Evolutionary conservation across 2,329 filamentous ascomycete species (phyloP).

Genomic region (Lachnellula willkommii): DNA sequence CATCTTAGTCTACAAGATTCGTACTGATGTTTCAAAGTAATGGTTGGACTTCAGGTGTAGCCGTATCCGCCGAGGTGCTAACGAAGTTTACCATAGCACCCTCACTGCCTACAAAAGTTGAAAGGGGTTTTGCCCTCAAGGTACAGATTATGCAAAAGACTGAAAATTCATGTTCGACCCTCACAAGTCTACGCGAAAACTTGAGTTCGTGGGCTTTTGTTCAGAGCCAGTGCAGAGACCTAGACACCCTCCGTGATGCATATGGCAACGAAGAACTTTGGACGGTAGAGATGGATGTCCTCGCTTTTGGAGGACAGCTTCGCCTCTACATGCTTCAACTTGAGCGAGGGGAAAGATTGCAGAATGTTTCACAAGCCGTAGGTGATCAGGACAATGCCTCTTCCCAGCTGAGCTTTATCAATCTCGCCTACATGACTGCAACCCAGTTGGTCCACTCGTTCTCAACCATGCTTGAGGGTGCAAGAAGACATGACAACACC

Average conservation of each 20-base stretch:
- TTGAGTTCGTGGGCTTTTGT: conserved; percentile 2
- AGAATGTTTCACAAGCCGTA: not conserved
- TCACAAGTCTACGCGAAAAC: conserved; percentile 1
- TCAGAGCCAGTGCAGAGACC: conserved; percentile 7
- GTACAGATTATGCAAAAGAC: not conserved
- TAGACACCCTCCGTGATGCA: conserved; percentile 3
- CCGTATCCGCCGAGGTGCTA: not conserved
- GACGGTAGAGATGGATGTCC: conserved; percentile 8
- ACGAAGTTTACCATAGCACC: not conserved
- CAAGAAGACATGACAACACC: not conserved
- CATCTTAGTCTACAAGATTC: not conserved
- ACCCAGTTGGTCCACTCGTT: not conserved
- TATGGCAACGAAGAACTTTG: conserved; percentile 3
- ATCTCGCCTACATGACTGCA: not conserved
- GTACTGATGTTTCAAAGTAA: not conserved
- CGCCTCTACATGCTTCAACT: conserved; percentile 8
- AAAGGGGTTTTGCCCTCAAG: not conserved
- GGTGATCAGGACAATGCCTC: not conserved
- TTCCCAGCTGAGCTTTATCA: not conserved
- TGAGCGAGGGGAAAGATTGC: not conserved
- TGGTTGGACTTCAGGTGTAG: not conserved
- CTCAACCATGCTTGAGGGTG: not conserved
- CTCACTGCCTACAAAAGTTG: not conserved
- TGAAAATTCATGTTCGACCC: not conserved
- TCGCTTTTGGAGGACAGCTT: conserved; percentile 7